Conservation (phyloP, 2,329 filamentous ascomycete genomes). For the Talaromyces sp. region DNA sequence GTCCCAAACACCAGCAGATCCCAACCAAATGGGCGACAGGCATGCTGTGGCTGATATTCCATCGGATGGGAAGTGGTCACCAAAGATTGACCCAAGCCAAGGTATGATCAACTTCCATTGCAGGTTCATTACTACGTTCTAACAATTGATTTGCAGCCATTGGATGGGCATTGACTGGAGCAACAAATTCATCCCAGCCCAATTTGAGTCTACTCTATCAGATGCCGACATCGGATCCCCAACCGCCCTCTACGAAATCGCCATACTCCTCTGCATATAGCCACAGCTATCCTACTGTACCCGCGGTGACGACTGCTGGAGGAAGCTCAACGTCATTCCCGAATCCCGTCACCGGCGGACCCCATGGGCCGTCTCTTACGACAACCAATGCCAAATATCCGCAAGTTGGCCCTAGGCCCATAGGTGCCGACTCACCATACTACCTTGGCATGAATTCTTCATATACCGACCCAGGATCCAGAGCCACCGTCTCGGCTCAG, state of each 20-base stretch:
- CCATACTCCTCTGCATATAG: constrained; percentile 35
- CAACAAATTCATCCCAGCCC: constrained; percentile 80
- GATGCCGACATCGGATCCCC: constrained; percentile 47
- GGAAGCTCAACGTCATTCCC: constrained; percentile 27
- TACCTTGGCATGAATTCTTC: constrained; percentile 53
- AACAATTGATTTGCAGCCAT: constrained; percentile 56
- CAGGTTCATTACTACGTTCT: constrained; percentile 11
- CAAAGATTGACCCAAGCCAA: constrained; percentile 54
- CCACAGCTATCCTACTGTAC: constrained; percentile 30
- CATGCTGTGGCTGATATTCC: constrained; percentile 31
- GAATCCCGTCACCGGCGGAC: constrained; percentile 34
- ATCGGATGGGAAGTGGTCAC: constrained; percentile 43
- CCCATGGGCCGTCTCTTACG: constrained; percentile 22
- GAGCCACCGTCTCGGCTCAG: constrained; percentile 28
- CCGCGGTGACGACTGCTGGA: constrained; percentile 23
- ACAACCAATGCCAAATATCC: constrained; percentile 30
- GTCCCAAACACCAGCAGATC: constrained; percentile 39
- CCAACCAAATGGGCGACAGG: constrained; percentile 25
- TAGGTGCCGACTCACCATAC: constrained; percentile 43
- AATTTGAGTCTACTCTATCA: constrained; percentile 82
- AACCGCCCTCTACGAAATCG: constrained; percentile 28
- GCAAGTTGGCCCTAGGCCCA: constrained; percentile 43
- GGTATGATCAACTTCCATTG: constrained; percentile 41
- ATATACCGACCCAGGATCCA: constrained; percentile 31
- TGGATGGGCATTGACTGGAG: constrained; percentile 86